Conservation (phyloP, 2,329 filamentous ascomycete species). For the Botrytis elliptica region DNA sequence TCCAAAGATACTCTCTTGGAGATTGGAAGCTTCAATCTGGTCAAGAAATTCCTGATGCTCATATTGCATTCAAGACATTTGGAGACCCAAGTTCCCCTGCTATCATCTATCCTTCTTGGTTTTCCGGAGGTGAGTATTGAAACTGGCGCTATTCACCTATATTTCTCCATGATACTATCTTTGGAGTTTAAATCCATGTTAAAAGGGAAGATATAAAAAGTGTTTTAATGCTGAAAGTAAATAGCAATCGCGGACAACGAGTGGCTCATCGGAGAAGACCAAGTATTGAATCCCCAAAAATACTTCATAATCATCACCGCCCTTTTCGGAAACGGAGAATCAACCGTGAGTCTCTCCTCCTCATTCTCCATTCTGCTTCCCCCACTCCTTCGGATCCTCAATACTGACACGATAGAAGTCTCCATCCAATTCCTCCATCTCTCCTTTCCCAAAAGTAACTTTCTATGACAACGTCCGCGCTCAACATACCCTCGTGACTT, state of each 20-base stretch:
- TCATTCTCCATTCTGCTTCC: neutral
- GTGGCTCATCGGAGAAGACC: constrained; percentile 59
- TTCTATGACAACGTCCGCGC: constrained; percentile 70
- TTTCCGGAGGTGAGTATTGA: constrained; percentile 54
- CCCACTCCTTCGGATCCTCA: neutral
- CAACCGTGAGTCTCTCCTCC: constrained; percentile 41
- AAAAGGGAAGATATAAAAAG: too few species aligned
- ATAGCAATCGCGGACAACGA: constrained; percentile 65
- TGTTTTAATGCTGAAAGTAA: constrained; percentile 17
- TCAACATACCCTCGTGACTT: constrained; percentile 64
- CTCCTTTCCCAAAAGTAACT: constrained; percentile 60
- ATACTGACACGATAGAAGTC: constrained; percentile 40
- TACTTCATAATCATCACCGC: constrained; percentile 70
- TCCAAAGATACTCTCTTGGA: constrained; percentile 56
- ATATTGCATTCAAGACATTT: constrained; percentile 75
- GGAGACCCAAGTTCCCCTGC: constrained; percentile 61
- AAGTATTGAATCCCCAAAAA: constrained; percentile 59
- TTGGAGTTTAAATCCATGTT: neutral
- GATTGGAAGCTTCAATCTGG: constrained; percentile 67
- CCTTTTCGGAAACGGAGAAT: constrained; percentile 68
- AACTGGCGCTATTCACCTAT: neutral
- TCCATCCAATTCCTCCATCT: constrained; percentile 59
- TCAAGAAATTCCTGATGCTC: constrained; percentile 59
- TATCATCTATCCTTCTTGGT: constrained; percentile 78
- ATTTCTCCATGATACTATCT: too few species aligned